Base-by-base conservation (phyloP, 192 early-diverging fungal species). In the Mortierella alpina region DNA sequence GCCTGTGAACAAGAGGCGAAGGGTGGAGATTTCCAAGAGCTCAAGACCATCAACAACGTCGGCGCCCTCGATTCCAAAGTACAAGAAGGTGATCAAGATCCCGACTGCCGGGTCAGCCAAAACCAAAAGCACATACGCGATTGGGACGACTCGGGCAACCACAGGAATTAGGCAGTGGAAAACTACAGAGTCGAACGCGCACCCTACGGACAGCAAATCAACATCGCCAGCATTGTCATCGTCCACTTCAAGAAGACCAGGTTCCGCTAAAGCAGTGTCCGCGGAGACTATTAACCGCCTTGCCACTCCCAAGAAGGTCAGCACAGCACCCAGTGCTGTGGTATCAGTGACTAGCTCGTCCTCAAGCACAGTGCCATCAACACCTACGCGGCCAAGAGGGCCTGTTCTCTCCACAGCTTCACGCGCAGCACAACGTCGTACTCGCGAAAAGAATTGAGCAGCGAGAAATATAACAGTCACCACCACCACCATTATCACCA, bases 271-370 rank as follows among this genome's bases (percentile, higher is more conserved):
- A 39, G 8, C 70, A 13, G 63, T 72, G 20, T 80, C 77, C 11
- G 77, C 60, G 15, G 77, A 72, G 55, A 80, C 77, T 14, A 72
- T 80, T 46, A 80, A 80, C 44, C 69, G 77, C 10, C 55, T 80
- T 40, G 77, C 77, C 13, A 72, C 77, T n/a, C 77, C 77, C 10
- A 80, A 80, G 50, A 80, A 80, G 46, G 44, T 72, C 45, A 72
- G 58, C 2, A 7, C 59, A n/a, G 6, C 65, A 17, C 6, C 61
- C 50, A 7, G 57, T 15, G 8, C 64, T 17, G 48, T 48, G 14
- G 44, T 54, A 20, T 20, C 59, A 1, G 46, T 52, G 4, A 45
- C 52, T 40, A 40, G 40, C 14, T 41, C 39, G 14, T 23, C 51
- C 9, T 63, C 74, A 0, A 54, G 54, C 4, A 51, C 66, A 1